Percentiles rank a stretch among this genome's conserved stretches.
phyloP scores from a whole-genome alignment of 495 filamentous ascomycete genomes.

The Talaromyces nanjingensis region DNA sequence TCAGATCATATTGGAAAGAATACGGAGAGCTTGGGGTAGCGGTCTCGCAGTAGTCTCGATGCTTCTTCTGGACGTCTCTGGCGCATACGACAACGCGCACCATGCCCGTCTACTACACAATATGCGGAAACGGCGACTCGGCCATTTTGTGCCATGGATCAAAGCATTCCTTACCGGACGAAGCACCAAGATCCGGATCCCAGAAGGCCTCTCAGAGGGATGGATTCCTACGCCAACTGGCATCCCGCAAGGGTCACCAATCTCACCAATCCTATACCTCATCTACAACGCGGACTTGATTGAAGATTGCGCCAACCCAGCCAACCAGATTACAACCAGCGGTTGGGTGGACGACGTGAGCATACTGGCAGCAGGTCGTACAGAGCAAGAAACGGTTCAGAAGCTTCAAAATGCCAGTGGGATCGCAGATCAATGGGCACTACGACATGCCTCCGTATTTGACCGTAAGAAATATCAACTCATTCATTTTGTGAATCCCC shows the following conservation, averaged over 20 bases:
- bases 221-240: conserved; percentile 6
- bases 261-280: conserved; percentile 20
- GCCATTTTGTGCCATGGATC: conserved; percentile 8
- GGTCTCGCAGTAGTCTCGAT: too few species aligned
- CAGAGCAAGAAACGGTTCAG: not conserved
- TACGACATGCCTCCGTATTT: conserved; percentile 12
- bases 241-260: conserved; percentile 17
- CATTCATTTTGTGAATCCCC: conserved; percentile 13
- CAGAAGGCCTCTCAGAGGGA: not conserved
- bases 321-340: not conserved
- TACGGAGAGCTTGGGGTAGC: too few species aligned
- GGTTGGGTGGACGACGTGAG: conserved; percentile 16
- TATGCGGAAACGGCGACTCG: conserved; percentile 12
- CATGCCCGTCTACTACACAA: conserved; percentile 17
- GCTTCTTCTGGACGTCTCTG: too few species aligned
- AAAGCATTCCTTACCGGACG: conserved; percentile 10
- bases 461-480: conserved; percentile 13
- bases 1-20: too few species aligned
- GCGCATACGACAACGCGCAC: conserved; percentile 16
- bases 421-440: conserved; percentile 10
- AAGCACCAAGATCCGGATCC: conserved; percentile 11
- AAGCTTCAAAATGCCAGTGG: conserved; percentile 3
- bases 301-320: not conserved
- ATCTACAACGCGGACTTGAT: conserved; percentile 17
- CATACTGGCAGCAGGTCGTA: conserved; percentile 4